These are phyloP conservation scores for Cylindrodendrum hubeiense DNA, from an alignment of 2,329 filamentous ascomycete genomes.

Conservation along the genomic window DNA sequence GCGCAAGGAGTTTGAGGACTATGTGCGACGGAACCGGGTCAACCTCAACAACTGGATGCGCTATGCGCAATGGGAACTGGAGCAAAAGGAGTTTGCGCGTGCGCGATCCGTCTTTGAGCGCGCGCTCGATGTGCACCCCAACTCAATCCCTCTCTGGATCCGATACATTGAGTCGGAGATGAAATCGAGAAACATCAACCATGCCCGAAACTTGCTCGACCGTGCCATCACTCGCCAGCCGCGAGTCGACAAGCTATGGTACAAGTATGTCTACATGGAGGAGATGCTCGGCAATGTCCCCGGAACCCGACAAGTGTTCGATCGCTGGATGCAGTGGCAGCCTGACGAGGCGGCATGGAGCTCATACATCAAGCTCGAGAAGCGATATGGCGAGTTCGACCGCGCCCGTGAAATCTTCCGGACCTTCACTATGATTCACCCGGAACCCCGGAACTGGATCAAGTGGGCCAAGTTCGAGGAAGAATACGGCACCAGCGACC, in stretches of 20 bases:
- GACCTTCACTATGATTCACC: conserved; percentile 91
- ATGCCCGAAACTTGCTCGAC: conserved; percentile 93
- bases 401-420: conserved; percentile 91
- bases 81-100: conserved; percentile 96
- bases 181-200: conserved; percentile 93
- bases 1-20: conserved; percentile 96
- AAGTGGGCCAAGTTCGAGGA: conserved; percentile 99
- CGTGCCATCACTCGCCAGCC: conserved; percentile 94
- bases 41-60: conserved; percentile 99
- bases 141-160: conserved; percentile 89
- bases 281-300: conserved; percentile 96
- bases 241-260: conserved; percentile 96
- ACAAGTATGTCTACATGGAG: conserved; percentile 99
- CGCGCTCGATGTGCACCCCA: conserved; percentile 91
- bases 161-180: conserved; percentile 97
- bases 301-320: conserved; percentile 93
- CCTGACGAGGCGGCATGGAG: conserved; percentile 96
- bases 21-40: conserved; percentile 92
- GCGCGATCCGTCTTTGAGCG: conserved; percentile 95
- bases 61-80: conserved; percentile 96
- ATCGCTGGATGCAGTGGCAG: conserved; percentile 99
- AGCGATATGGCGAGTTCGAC: conserved; percentile 92
- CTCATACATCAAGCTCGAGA: conserved; percentile 97
- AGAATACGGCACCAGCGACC: conserved; percentile 90
- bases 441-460: conserved; percentile 97